phyloP scores from a whole-genome alignment of 163 green algal genomes.

The Scenedesmus sp. region DNA sequence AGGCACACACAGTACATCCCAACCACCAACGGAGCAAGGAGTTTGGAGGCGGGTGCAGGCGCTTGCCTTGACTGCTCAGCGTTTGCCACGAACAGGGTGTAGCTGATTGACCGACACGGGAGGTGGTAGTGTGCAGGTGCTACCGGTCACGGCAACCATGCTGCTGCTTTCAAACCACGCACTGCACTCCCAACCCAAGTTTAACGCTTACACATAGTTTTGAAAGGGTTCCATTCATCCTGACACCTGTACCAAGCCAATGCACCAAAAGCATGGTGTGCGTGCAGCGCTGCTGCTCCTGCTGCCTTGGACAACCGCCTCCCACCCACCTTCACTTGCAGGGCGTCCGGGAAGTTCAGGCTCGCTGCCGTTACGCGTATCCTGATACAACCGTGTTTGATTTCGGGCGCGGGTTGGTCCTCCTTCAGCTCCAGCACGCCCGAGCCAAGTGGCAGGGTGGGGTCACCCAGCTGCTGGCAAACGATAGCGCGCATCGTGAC shows the following conservation, averaged over 20 bases:
- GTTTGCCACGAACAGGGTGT: too few relatives aligned
- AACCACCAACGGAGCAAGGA: too few relatives aligned
- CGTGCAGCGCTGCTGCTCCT: not conserved
- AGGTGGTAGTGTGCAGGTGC: too few relatives aligned
- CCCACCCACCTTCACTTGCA: conserved; percentile 72
- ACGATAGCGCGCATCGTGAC: conserved; percentile 49
- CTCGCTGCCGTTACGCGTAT: conserved; percentile 70
- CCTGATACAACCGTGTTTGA: conserved; percentile 41
- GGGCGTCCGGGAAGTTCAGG: conserved; percentile 86
- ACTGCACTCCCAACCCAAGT: too few relatives aligned
- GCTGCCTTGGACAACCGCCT: not conserved
- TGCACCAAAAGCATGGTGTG: not conserved
- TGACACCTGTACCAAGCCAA: not conserved
- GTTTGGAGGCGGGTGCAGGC: too few relatives aligned
- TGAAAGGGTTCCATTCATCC: not conserved
- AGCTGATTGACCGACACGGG: too few relatives aligned
- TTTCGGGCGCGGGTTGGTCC: not conserved
- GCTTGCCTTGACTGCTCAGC: too few relatives aligned
- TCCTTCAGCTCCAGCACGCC: conserved; percentile 33
- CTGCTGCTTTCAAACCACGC: too few relatives aligned
- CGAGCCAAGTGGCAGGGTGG: conserved; percentile 35
- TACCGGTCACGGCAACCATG: too few relatives aligned
- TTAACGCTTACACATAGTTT: too few relatives aligned
- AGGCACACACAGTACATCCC: too few relatives aligned
- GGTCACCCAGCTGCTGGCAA: conserved; percentile 52